Evolutionary conservation across 2,329 filamentous ascomycete species (phyloP), one percentile per base, ranked within the genome.

Genomic region (Fusarium udum): DNA sequence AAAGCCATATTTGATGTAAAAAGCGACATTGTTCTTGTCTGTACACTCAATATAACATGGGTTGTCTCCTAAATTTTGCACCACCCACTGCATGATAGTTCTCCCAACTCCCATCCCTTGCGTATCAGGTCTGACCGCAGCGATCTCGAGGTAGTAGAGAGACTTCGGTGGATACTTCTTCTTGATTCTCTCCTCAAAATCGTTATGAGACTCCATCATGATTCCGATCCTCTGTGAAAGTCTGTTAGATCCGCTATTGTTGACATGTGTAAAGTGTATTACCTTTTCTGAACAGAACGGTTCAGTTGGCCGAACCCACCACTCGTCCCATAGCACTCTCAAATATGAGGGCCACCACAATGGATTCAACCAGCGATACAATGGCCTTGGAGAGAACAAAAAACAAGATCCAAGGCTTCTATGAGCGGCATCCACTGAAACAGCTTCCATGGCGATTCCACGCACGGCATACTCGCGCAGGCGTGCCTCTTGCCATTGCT

Each of bases 241-340:
- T 6, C 6, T 12, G 18, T 39, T 28, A 26, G n/a, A 10, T 14
- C 7, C n/a, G n/a, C n/a, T 2, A 0, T 13, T 18, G 16, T 28
- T 28, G 5, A 6, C 5, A 28, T 2, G 26, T 6, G 26, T 28
- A 28, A 6, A 7, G 5, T 28, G 26, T 28, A 28, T 15, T 6
- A 57, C 53, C 39, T 57, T 45, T 22, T 26, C 22, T 9, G 11
- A 13, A 20, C 14, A 18, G 16, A 45, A 57, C 1, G 39, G 53
- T 3, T 57, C 53, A 7, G 14, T 15, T 11, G 39, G 39, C 1
- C 22, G 20, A 0, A 16, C 8, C 39, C n/a, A 43, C 28, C 39
- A 34, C 0, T 22, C 39, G 24, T 45, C 39, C 53, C 53, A 34
- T 3, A 45, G 4, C 4, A 57, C 16, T 20, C 39, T 24, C 2